These are phyloP conservation scores for Candida pseudoviswanathii DNA, from an alignment of 1,139 yeast genomes.

Conservation along the genomic window DNA sequence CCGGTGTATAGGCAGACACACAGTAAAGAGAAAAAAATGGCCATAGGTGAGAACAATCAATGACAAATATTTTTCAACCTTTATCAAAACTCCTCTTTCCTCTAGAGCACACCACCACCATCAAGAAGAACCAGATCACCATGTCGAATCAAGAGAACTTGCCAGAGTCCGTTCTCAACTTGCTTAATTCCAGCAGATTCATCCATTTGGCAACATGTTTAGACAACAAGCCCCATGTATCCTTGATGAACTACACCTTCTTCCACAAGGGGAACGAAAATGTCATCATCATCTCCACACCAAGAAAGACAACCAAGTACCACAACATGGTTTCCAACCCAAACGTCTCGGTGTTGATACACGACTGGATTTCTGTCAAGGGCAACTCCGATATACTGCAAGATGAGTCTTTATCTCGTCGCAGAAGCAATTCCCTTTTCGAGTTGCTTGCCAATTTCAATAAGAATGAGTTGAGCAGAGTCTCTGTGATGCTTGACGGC, in stretches of 20 bases:
- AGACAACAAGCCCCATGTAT: conserved; percentile 74
- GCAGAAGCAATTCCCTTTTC: conserved; percentile 49
- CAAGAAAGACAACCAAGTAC: conserved; percentile 68
- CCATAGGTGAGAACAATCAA: no score
- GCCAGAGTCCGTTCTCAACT: conserved; percentile 57
- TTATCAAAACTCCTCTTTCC: no score
- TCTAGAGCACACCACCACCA: not conserved
- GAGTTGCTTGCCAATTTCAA: conserved; percentile 72
- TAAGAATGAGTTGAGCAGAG: conserved; percentile 72
- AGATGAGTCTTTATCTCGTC: conserved; percentile 17
- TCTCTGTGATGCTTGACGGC: conserved; percentile 79
- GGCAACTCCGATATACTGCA: conserved; percentile 17
- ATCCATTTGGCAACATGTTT: conserved; percentile 81
- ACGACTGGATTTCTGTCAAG: conserved; percentile 80
- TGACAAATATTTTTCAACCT: no score
- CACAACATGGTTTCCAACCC: conserved; percentile 68
- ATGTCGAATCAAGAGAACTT: conserved; percentile 28
- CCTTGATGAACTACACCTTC: conserved; percentile 86
- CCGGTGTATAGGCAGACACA: no score
- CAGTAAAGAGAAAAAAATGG: no score
- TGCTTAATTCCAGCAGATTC: conserved; percentile 62
- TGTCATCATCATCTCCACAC: conserved; percentile 69
- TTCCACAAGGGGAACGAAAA: conserved; percentile 41
- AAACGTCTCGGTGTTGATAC: conserved; percentile 75
- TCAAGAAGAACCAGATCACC: not conserved